Evolutionary conservation across 768 basidiomycete species (phyloP).

Genomic region (Auriscalpium vulgare): DNA sequence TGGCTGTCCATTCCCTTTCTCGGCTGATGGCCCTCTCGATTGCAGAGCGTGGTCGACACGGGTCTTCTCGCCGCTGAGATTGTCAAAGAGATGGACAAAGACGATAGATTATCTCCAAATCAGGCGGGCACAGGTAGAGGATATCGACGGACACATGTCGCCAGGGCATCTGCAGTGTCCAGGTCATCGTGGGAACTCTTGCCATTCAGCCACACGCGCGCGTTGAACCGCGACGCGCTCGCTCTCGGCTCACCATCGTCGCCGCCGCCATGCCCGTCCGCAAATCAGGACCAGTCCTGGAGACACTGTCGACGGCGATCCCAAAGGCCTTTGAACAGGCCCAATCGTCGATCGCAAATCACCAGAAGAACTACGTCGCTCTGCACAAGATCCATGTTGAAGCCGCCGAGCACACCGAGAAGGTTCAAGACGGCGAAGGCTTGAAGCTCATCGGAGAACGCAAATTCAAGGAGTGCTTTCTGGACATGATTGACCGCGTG

Average conservation of each 20-base stretch:
- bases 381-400: conserved; percentile 73
- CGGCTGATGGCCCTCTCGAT: neutral
- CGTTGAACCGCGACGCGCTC: neutral
- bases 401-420: conserved; percentile 46
- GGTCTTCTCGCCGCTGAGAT: no score
- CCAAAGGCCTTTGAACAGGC: conserved; percentile 76
- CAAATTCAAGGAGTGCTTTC: conserved; percentile 61
- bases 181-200: neutral
- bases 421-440: conserved; percentile 38
- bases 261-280: neutral
- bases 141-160: neutral
- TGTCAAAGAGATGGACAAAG: neutral
- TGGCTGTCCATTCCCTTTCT: conserved; percentile 7
- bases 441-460: conserved; percentile 66
- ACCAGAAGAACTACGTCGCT: conserved; percentile 82
- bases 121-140: neutral
- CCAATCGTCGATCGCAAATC: conserved; percentile 66
- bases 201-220: neutral
- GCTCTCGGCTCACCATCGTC: neutral
- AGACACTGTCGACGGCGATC: conserved; percentile 27
- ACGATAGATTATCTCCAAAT: neutral
- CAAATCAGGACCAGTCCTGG: conserved; percentile 10
- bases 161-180: no score
- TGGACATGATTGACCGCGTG: conserved; percentile 49
- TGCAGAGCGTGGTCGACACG: no score